Evolutionary conservation across 495 filamentous ascomycete genomes (phyloP).

Genomic region (Annulohypoxylon nitens): DNA sequence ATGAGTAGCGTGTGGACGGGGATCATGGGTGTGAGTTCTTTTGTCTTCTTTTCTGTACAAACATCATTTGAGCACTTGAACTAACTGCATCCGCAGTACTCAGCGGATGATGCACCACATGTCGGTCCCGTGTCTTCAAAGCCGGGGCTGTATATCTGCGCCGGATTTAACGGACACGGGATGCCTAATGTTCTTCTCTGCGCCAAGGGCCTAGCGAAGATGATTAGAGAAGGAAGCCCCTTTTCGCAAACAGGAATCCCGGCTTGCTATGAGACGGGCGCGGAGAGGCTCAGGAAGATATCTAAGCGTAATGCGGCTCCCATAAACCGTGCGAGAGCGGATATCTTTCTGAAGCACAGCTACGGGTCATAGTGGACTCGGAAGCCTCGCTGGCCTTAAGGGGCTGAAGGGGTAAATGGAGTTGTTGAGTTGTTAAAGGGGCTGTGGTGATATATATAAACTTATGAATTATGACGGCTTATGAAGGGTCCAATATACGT

Average conservation of each 20-base stretch:
- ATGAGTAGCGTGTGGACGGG: constrained; percentile 67
- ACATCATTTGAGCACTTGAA: constrained; percentile 33
- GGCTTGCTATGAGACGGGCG: constrained; percentile 55
- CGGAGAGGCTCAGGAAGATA: constrained; percentile 49
- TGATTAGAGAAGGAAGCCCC: constrained; percentile 52
- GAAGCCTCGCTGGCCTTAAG: background rate
- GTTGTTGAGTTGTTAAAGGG: constrained; percentile 3
- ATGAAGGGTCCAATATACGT: background rate
- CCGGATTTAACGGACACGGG: constrained; percentile 65
- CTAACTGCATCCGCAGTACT: constrained; percentile 47
- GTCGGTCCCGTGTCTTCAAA: constrained; percentile 61
- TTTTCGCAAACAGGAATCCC: constrained; percentile 59
- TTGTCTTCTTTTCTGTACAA: background rate
- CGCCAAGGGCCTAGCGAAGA: constrained; percentile 60
- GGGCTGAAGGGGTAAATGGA: background rate
- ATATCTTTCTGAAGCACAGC: constrained; percentile 40
- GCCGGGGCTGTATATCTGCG: constrained; percentile 58
- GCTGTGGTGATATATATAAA: constrained; percentile 8
- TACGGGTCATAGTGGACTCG: background rate
- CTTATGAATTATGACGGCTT: background rate
- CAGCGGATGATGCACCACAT: constrained; percentile 59
- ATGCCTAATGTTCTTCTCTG: constrained; percentile 65
- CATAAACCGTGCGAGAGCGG: constrained; percentile 23
- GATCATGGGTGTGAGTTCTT: constrained; percentile 53
- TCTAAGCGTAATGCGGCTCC: constrained; percentile 20